Conservation (phyloP, 345 rosid genomes). For the Streptanthus diversifolius region DNA sequence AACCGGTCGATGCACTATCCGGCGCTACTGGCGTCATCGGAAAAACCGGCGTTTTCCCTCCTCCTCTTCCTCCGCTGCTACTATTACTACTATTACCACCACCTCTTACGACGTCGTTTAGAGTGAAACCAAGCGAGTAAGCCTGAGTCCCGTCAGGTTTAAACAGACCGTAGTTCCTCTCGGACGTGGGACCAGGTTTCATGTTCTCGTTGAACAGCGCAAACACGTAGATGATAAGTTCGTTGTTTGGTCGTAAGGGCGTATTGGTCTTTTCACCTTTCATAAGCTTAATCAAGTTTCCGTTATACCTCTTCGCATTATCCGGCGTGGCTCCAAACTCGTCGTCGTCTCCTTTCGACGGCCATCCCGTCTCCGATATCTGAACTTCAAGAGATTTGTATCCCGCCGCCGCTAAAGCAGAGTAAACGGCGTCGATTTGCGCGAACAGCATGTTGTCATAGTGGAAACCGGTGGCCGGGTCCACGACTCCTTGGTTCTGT, state of each 20-base stretch:
- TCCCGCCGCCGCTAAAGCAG: conserved; percentile 63
- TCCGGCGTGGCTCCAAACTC: conserved; percentile 81
- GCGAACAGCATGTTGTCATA: conserved; percentile 93
- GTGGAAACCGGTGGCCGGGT: conserved; percentile 59
- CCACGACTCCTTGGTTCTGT: conserved; percentile 61
- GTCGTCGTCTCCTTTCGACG: conserved; percentile 82
- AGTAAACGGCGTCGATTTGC: conserved; percentile 83
- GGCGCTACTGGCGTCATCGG: conserved; percentile 32
- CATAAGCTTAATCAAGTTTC: conserved; percentile 67
- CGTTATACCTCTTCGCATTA: conserved; percentile 81
- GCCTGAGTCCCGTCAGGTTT: conserved; percentile 84
- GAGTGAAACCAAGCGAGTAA: conserved; percentile 43
- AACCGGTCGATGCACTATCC: conserved; percentile 39
- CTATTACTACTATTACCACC: not conserved
- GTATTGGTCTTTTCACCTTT: conserved; percentile 62
- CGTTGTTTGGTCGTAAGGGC: conserved; percentile 63
- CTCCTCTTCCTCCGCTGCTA: not conserved
- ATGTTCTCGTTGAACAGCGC: conserved; percentile 90
- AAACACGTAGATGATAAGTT: conserved; percentile 62
- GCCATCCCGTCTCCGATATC: conserved; percentile 99
- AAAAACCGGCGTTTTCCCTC: not conserved
- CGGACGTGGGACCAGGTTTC: conserved; percentile 95
- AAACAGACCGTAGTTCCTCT: conserved; percentile 91
- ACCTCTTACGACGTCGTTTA: conserved; percentile 35
- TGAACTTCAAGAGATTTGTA: conserved; percentile 57